Percentiles rank a stretch among this genome's conserved stretches.
These are phyloP conservation scores for Fusarium veterinarium DNA, from an alignment of 2,329 filamentous ascomycete genomes.

Conservation along the genomic window DNA sequence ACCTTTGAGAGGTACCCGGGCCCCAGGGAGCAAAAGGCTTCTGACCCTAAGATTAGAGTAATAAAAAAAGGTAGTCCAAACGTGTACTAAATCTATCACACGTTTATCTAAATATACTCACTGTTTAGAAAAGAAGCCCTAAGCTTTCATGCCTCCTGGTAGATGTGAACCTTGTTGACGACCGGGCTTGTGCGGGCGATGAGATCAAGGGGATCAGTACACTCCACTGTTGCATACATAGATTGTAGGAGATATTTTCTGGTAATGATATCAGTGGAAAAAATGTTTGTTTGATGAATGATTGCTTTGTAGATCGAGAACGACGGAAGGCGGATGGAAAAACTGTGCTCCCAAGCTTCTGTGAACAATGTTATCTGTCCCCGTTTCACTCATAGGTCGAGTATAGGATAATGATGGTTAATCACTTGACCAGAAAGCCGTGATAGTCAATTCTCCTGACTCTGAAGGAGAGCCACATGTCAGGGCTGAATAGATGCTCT, in stretches of 20 bases:
- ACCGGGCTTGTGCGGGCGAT: not conserved
- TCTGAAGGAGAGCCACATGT: not conserved
- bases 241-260: not conserved
- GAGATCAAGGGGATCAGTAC: no score
- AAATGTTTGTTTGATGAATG: not conserved
- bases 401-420: not conserved
- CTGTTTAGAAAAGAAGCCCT: no score
- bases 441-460: not conserved
- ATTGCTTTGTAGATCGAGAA: no score
- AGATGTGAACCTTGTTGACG: not conserved
- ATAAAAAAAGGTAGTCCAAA: no score
- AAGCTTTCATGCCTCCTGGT: not conserved
- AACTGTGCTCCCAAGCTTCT: no score
- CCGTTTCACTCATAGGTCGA: not conserved
- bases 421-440: not conserved
- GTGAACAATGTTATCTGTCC: not conserved
- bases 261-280: not conserved
- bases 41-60: no score
- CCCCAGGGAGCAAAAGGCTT: no score
- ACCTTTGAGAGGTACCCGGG: not conserved
- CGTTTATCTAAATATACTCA: no score
- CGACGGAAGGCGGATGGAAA: no score
- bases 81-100: no score
- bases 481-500: not conserved
- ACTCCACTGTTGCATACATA: not conserved